Base-by-base conservation (phyloP, 306 rosid genomes). In the Arachis hypogaea region DNA sequence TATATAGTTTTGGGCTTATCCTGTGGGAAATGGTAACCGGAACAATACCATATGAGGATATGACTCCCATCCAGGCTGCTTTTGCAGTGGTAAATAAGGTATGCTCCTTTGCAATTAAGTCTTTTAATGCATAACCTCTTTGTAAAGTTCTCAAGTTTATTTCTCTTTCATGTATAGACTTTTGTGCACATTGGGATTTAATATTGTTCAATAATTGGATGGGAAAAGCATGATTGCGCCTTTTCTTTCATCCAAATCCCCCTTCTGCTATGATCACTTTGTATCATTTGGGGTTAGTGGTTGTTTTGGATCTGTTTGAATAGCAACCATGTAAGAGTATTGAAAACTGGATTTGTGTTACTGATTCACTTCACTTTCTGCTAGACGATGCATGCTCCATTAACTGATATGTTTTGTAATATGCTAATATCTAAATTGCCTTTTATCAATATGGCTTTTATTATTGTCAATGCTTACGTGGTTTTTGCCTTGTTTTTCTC, bases 51-150 rank as follows among this genome's bases (percentile, higher is more conserved):
- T 94, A 91, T 40, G 93, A 88, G 66, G 95, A 94, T 47, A 94
- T 94, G 98, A 94, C 79, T 68, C 99, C 99, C 81, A 85, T 92
- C 71, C 99, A 94, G 80, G 99, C 99, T 50, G 99, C 99, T 30
- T 94, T 84, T 83, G 98, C 99, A 6, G 99, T 94, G 5, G 96
- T 94, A 44, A 85, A 88, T 46, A 94, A 94, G 99, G 99, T 92
- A 70, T 72, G 74, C 63, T 73, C 42, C 71, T 69, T 67, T 59
- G 77, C 77, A 49, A 38, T 71, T 36, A 52, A 11, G 49, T 57
- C 69, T 54, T 22, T 46, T 11, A 38, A 69, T 69, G 33, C 58
- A 11, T 22, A 29, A 69, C 73, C 11, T 29, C 61, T 22, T 57
- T 42, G 47, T 56, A 46, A 63, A 46, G 16, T 51, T 69, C 43